Percentiles rank a stretch among this genome's conserved stretches.
phyloP scores from a whole-genome alignment of 1,284 basidiomycete genomes.

The Inonotus hispidus region DNA sequence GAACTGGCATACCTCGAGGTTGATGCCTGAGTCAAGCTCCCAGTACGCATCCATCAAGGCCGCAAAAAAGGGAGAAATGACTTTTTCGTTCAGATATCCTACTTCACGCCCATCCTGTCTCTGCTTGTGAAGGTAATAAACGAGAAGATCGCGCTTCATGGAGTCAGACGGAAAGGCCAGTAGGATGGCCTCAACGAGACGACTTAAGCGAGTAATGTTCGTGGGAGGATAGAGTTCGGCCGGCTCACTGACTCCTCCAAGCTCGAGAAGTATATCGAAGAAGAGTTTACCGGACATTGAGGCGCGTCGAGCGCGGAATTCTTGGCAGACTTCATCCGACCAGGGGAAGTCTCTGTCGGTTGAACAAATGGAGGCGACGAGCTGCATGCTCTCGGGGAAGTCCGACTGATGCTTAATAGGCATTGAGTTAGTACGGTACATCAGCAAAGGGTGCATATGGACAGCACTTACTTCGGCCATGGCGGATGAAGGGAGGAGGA shows the following conservation, averaged over 20 bases:
- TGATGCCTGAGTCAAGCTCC: constrained; percentile 63
- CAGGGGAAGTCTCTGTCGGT: constrained; percentile 31
- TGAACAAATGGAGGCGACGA: constrained; percentile 19
- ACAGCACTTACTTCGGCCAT: constrained; percentile 8
- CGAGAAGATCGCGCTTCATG: constrained; percentile 70
- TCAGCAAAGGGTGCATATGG: not conserved
- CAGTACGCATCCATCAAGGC: constrained; percentile 75
- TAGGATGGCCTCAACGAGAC: constrained; percentile 56
- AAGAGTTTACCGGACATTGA: constrained; percentile 58
- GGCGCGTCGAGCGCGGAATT: constrained; percentile 58
- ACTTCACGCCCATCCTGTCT: constrained; percentile 57
- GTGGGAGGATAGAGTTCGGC: constrained; percentile 61
- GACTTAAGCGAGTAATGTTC: constrained; percentile 45
- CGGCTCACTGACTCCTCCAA: constrained; percentile 55
- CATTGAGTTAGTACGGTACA: not conserved
- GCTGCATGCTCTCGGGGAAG: not conserved
- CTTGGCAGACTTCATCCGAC: constrained; percentile 39
- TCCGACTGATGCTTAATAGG: not conserved
- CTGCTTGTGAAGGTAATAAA: constrained; percentile 76
- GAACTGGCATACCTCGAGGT: constrained; percentile 41
- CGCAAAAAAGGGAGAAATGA: constrained; percentile 68
- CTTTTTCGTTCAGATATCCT: constrained; percentile 46
- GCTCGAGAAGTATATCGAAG: constrained; percentile 64
- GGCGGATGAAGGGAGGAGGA: not conserved
- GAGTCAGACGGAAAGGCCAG: constrained; percentile 52